phyloP scores from a whole-genome alignment of 139 green algal genomes.

The Pleodorina starrii region DNA sequence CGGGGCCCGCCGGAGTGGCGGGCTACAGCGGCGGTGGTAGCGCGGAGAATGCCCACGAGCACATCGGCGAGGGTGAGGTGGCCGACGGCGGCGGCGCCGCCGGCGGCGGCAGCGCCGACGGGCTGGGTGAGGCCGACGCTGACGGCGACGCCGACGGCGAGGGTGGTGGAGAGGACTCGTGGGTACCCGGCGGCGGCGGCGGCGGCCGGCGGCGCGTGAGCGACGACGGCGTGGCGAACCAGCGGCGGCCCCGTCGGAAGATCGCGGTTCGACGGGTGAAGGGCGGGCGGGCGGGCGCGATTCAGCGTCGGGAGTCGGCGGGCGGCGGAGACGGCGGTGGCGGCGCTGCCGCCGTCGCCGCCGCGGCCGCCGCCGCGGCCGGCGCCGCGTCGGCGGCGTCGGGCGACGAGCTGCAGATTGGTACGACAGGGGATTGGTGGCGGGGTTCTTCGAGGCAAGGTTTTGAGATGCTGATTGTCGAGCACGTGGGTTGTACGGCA shows the following conservation, averaged over 20 bases:
- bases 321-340: background rate
- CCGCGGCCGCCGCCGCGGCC: background rate
- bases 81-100: background rate
- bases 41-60: background rate
- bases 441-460: too few species aligned
- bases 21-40: background rate
- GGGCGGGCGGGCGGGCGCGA: background rate
- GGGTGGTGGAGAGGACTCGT: background rate
- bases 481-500: too few species aligned
- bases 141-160: background rate
- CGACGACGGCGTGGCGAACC: background rate
- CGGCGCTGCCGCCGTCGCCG: background rate
- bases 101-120: background rate
- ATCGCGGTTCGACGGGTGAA: background rate
- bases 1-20: background rate
- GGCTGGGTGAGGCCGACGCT: background rate
- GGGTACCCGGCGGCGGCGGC: background rate
- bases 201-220: background rate
- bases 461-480: too few species aligned
- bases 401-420: constrained; percentile 4
- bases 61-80: background rate
- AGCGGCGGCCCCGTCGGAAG: background rate
- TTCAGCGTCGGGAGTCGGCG: background rate
- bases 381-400: background rate
- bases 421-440: background rate